Conservation (phyloP, 2,329 filamentous ascomycete species). For the Kalmusia sp. region DNA sequence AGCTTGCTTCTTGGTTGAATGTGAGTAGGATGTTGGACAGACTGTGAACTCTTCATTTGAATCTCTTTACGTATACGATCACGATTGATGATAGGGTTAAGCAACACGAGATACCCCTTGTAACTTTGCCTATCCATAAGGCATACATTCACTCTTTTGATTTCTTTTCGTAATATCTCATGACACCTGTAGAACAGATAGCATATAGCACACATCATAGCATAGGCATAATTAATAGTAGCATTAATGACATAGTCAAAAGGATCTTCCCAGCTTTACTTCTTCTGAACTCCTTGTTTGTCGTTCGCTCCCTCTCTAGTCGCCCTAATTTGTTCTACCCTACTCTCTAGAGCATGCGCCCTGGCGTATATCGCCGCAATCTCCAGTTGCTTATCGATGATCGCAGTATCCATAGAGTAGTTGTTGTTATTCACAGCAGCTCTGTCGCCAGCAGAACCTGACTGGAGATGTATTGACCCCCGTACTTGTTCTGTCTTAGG, state of each 20-base stretch:
- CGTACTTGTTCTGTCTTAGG: background rate
- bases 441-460: background rate
- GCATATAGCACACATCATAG: background rate
- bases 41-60: background rate
- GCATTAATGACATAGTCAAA: background rate
- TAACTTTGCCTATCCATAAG: no score
- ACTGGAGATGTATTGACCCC: background rate
- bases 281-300: no score
- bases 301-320: no score
- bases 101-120: background rate
- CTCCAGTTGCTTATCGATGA: background rate
- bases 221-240: background rate
- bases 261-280: no score
- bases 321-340: background rate
- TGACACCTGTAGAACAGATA: no score
- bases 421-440: background rate
- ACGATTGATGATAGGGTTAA: background rate
- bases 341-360: background rate
- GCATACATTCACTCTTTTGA: no score
- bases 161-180: background rate
- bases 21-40: constrained; percentile 1
- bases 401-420: background rate
- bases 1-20: constrained; percentile 1
- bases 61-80: background rate
- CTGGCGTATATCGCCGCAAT: constrained; percentile 1